Evolutionary conservation across 139 green algal species (phyloP).

Genomic region (Pseudopediastrum boryanum): DNA sequence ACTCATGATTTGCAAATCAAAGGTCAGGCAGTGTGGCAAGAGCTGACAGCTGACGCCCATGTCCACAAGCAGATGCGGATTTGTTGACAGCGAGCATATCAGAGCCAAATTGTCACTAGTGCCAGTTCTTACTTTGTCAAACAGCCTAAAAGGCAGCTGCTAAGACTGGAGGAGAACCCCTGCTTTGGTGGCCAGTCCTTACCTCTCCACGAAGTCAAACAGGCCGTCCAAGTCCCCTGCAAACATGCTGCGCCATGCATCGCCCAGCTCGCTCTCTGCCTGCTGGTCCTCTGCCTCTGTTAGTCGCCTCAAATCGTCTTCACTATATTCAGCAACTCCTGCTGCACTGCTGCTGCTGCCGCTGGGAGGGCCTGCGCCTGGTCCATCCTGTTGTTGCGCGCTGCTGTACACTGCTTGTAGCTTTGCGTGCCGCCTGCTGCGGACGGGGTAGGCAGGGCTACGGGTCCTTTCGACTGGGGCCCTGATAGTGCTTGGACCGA

Average conservation of each 20-base stretch:
- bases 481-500: too few species aligned
- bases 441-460: too few species aligned
- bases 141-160: neutral
- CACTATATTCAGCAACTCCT: neutral
- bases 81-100: neutral
- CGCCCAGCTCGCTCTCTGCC: neutral
- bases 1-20: too few species aligned
- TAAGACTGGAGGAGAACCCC: neutral
- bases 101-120: neutral
- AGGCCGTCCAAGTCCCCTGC: conserved; percentile 30
- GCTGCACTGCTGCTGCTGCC: conserved; percentile 11
- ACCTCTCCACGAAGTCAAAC: conserved; percentile 34
- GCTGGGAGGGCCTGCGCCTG: neutral
- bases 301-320: conserved; percentile 18
- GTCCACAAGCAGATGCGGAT: neutral
- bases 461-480: too few species aligned
- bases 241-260: conserved; percentile 22
- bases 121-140: neutral
- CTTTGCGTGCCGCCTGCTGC: too few species aligned
- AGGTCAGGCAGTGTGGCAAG: neutral
- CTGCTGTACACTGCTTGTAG: too few species aligned
- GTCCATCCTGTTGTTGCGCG: neutral
- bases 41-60: neutral
- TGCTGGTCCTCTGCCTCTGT: neutral
- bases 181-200: neutral